Conservation (phyloP, 257 asterid genomes). For the Solanum appendiculatum region DNA sequence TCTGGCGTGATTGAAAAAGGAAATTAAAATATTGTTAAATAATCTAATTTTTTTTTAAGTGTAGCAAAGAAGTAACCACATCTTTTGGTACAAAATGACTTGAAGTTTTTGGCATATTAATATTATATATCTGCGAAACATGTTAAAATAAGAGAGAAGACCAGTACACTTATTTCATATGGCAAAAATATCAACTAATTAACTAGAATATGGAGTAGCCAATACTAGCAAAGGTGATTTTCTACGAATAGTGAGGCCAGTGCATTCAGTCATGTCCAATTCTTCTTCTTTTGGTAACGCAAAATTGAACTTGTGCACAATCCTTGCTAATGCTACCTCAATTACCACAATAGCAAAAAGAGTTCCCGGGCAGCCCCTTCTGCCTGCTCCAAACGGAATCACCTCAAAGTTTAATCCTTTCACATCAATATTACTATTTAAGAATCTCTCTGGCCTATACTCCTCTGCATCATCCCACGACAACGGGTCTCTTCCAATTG, state of each 20-base stretch:
- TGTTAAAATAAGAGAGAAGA: background rate
- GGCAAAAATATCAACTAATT: background rate
- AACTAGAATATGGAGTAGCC: background rate
- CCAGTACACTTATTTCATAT: background rate
- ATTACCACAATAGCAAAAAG: slow-evolving; percentile 2
- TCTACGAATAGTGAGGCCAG: slow-evolving; percentile 18
- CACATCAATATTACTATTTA: slow-evolving; percentile 12
- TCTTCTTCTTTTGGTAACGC: slow-evolving; percentile 23
- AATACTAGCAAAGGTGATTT: slow-evolving; percentile 19
- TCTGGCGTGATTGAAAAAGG: too few species aligned
- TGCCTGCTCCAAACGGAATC: slow-evolving; percentile 50
- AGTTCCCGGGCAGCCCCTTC: slow-evolving; percentile 47
- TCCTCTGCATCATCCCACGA: slow-evolving; percentile 39
- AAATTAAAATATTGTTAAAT: too few species aligned
- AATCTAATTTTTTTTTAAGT: too few species aligned
- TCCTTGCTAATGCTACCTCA: slow-evolving; percentile 35
- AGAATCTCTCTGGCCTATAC: slow-evolving; percentile 41
- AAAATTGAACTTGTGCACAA: slow-evolving; percentile 31
- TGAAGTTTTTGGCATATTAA: too few species aligned
- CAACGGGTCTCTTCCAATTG: slow-evolving; percentile 31
- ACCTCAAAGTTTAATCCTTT: slow-evolving; percentile 34
- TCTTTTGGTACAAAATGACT: too few species aligned
- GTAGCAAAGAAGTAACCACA: too few species aligned
- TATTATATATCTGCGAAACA: background rate
- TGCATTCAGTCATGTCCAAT: slow-evolving; percentile 34